Evolutionary conservation across 768 basidiomycete species (phyloP).

Genomic region (Termitomyces eurrhizus): DNA sequence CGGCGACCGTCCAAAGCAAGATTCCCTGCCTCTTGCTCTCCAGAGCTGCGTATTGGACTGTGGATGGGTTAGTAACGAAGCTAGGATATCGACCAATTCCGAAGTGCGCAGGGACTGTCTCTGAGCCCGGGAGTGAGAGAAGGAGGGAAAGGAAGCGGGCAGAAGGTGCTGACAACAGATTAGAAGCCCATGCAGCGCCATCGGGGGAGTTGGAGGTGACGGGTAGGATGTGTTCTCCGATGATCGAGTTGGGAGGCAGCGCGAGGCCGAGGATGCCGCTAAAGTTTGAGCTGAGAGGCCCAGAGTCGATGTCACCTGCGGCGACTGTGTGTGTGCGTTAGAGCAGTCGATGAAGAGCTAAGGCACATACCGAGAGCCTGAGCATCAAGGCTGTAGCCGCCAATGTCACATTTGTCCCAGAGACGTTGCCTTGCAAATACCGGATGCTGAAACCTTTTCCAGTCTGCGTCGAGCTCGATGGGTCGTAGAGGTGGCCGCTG

Average conservation of each 20-base stretch:
- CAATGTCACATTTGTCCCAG: constrained; percentile 63
- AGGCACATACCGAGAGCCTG: constrained; percentile 64
- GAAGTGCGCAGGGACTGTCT: constrained; percentile 50
- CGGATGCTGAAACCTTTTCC: no score
- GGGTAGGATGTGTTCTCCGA: no score
- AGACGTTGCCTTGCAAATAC: constrained; percentile 60
- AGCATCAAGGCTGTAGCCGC: constrained; percentile 56
- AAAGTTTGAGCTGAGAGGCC: constrained; percentile 55
- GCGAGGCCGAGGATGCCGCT: constrained; percentile 73
- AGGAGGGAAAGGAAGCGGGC: constrained; percentile 66
- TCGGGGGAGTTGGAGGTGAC: no score
- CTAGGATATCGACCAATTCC: constrained; percentile 69
- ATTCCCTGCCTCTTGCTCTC: no score
- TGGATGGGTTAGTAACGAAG: no score
- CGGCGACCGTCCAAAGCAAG: no score
- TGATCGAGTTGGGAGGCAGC: constrained; percentile 65
- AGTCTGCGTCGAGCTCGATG: no score
- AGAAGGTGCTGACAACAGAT: no score
- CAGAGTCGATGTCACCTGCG: constrained; percentile 46
- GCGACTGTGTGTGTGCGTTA: constrained; percentile 41
- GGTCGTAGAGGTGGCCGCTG: no score
- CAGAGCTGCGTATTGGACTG: no score
- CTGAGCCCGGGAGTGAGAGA: constrained; percentile 65
- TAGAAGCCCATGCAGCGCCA: no score
- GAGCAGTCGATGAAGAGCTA: not conserved